Evolutionary conservation across 1,284 basidiomycete species (phyloP), one percentile per base, ranked within the genome.

Genomic region (Polyporus tsugae): DNA sequence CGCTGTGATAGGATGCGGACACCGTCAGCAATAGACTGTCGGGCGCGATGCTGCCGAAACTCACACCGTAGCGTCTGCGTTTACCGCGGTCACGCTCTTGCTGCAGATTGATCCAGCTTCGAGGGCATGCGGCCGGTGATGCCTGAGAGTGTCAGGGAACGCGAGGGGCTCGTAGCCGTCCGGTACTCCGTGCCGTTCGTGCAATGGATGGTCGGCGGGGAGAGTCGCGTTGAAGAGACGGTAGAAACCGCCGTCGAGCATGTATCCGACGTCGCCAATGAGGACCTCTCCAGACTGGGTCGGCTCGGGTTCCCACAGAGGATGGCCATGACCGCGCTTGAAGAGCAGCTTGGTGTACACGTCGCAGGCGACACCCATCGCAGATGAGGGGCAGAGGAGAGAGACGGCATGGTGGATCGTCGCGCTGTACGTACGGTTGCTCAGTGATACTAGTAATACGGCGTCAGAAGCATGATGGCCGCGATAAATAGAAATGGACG

Each of bases 171-270:
- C 42, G 36, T 70, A 75, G 17, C 62, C 67, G 3, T 72, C 69
- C 0, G 74, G 75, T 0, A 75, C 73, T 0, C 75, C 75, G 22
- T 19, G 62, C 17, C 38, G 65, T 11, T 46, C 22, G 49, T 79
- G 75, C 17, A 75, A 55, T 0, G 70, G 71, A 58, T 79, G 66
- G 19, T 76, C 72, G 2, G 41, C 64, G 7, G 70, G 69, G 10
- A 73, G 63, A 4, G 66, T 77, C 13, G 77, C 74, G 55, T 79
- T 80, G 72, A 80, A 80, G 6, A 79, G 67, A 25, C 75, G 76
- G 38, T 72, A 68, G 70, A 80, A 80, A 10, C 66, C 72, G 17
- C 79, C 79, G 46, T 75, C 72, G 17, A 70, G 70, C 41, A 79
- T 60, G 29, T 75, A 72, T 5, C 78, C 78, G 1, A 80, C 77